Conservation (phyloP, 768 basidiomycete species). For the Tephrocybe sp. region DNA sequence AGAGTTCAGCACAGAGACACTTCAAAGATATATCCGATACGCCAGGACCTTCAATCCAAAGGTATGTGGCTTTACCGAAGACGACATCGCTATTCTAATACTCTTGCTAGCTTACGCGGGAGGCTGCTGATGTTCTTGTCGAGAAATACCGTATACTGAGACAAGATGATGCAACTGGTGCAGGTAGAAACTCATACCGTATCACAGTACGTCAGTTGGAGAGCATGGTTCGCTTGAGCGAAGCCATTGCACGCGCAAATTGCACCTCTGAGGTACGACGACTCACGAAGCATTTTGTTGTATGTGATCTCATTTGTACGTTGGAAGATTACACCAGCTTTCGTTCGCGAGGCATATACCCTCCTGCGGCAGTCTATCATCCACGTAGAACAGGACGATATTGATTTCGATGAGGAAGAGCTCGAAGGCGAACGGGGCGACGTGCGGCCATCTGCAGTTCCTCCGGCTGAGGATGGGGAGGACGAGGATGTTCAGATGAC, state of each 20-base stretch:
- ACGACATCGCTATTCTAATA: neutral
- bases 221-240: constrained; percentile 96
- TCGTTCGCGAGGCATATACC: constrained; percentile 94
- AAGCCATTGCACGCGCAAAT: constrained; percentile 96
- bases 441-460: constrained; percentile 30
- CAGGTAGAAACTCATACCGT: constrained; percentile 89
- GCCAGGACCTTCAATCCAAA: constrained; percentile 98
- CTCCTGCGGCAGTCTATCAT: constrained; percentile 97
- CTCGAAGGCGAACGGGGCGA: constrained; percentile 52
- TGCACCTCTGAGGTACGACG: constrained; percentile 81
- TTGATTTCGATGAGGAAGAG: constrained; percentile 96
- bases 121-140: constrained; percentile 89
- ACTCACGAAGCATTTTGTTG: neutral
- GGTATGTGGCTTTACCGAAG: constrained; percentile 40
- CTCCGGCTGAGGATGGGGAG: constrained; percentile 30
- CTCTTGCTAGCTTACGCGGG: constrained; percentile 74
- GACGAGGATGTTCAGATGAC: constrained; percentile 63
- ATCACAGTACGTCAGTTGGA: constrained; percentile 98
- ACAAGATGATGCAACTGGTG: constrained; percentile 89
- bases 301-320: neutral
- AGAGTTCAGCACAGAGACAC: constrained; percentile 94
- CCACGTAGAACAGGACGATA: constrained; percentile 98
- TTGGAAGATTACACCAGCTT: constrained; percentile 84
- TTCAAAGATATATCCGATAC: constrained; percentile 96
- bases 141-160: constrained; percentile 92